phyloP scores from a whole-genome alignment of 805 yeast genomes.

The Myxozyma lipomycoides region DNA sequence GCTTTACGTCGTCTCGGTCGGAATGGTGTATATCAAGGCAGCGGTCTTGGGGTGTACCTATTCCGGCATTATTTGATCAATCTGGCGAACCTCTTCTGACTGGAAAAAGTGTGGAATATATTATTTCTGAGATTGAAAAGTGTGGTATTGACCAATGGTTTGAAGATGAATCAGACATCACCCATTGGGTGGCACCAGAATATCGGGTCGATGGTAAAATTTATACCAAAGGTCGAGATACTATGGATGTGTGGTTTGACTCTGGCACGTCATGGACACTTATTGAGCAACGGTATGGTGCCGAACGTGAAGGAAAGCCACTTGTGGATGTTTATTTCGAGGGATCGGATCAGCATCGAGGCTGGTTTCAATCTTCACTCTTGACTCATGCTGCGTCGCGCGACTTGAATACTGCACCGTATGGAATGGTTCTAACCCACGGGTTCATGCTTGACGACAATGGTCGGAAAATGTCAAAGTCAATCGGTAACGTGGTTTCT shows the following conservation, averaged over 20 bases:
- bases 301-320: conserved; percentile 38
- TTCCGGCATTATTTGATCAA: conserved; percentile 72
- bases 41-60: conserved; percentile 97
- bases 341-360: conserved; percentile 98
- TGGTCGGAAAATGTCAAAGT: conserved; percentile 90
- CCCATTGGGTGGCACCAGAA: conserved; percentile 69
- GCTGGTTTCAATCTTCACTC: conserved; percentile 96
- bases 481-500: conserved; percentile 73
- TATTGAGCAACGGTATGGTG: conserved; percentile 43
- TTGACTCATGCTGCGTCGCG: conserved; percentile 64
- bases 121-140: conserved; percentile 52
- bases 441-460: conserved; percentile 87
- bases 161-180: conserved; percentile 46
- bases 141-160: conserved; percentile 84
- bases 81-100: conserved; percentile 65
- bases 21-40: conserved; percentile 99
- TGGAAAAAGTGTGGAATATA: conserved; percentile 51
- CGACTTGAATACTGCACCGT: conserved; percentile 52
- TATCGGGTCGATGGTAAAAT: conserved; percentile 42
- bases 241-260: conserved; percentile 99
- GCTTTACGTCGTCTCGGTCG: conserved; percentile 71
- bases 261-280: conserved; percentile 90
- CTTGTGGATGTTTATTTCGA: conserved; percentile 83
- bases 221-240: conserved; percentile 70
- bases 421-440: conserved; percentile 73